Percentiles rank a stretch among this genome's conserved stretches.
Conservation (phyloP, 352 stramenopile species). For the Phytophthora parvispora region DNA sequence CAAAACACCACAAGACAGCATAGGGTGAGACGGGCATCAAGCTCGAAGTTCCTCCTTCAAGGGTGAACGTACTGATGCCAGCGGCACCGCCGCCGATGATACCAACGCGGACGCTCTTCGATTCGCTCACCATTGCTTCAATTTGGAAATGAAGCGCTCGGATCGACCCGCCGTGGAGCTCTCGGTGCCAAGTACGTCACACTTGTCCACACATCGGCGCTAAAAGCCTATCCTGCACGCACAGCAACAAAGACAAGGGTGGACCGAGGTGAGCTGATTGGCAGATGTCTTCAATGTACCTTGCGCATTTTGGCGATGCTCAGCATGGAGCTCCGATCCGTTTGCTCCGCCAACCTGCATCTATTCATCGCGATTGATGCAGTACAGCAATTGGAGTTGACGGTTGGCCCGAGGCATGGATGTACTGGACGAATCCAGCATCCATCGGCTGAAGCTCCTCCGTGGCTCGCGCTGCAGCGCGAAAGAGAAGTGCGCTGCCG, state of each 20-base stretch:
- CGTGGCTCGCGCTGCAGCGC: neutral
- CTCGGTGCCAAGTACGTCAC: neutral
- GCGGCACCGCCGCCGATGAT: slow-evolving; percentile 76
- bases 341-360: neutral
- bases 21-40: slow-evolving; percentile 11
- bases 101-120: slow-evolving; percentile 49
- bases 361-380: slow-evolving; percentile 20
- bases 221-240: slow-evolving; percentile 15
- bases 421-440: neutral
- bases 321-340: neutral
- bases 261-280: neutral
- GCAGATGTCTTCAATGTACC: slow-evolving; percentile 16
- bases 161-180: slow-evolving; percentile 1
- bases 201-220: neutral
- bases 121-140: slow-evolving; percentile 26
- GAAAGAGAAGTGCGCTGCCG: slow-evolving; percentile 8
- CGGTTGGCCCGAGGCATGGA: neutral
- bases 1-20: slow-evolving; percentile 7
- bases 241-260: slow-evolving; percentile 37
- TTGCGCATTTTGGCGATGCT: slow-evolving; percentile 27
- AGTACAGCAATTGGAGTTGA: too few relatives aligned
- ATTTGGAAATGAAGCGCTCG: slow-evolving; percentile 21
- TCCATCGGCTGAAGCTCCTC: neutral
- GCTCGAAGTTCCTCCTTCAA: neutral
- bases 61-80: slow-evolving; percentile 65